These are phyloP conservation scores for Pinus albicaulis DNA, from an alignment of 75 land plant genomes.

Conservation along the genomic window DNA sequence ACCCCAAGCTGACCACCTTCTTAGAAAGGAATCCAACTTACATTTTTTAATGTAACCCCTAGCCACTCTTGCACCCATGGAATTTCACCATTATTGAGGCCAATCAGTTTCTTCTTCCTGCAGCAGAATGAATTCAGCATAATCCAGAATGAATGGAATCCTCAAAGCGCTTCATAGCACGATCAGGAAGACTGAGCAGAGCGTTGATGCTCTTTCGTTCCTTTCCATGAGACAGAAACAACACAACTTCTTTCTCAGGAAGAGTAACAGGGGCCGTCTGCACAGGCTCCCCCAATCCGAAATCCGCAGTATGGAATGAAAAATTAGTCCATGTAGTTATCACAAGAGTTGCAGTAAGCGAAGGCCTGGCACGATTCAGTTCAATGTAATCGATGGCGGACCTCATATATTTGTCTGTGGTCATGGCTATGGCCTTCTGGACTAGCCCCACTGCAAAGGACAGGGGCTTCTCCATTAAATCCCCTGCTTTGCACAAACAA, in stretches of 20 bases:
- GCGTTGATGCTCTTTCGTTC: constrained; percentile 66
- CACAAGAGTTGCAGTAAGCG: constrained; percentile 66
- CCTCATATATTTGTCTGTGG: constrained; percentile 70
- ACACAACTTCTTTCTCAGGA: constrained; percentile 79
- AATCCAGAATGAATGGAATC: not conserved
- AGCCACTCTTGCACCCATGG: no score
- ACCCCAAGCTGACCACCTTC: no score
- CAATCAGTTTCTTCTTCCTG: no score
- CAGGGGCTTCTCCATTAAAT: constrained; percentile 49
- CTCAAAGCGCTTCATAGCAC: constrained; percentile 56
- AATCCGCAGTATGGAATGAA: constrained; percentile 77
- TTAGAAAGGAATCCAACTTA: no score
- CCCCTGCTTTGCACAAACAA: constrained; percentile 50
- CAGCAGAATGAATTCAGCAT: no score
- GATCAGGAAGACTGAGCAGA: constrained; percentile 59
- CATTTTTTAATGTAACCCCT: no score
- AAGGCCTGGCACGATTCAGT: constrained; percentile 60
- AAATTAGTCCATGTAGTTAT: constrained; percentile 87
- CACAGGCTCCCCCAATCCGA: constrained; percentile 91
- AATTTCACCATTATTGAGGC: no score
- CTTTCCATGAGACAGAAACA: constrained; percentile 77
- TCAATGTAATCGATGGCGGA: constrained; percentile 90
- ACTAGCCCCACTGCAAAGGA: constrained; percentile 60
- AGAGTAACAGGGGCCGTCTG: constrained; percentile 72
- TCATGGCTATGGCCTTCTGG: constrained; percentile 63